Evolutionary conservation across 768 basidiomycete species (phyloP).

Genomic region (Chiua virens): DNA sequence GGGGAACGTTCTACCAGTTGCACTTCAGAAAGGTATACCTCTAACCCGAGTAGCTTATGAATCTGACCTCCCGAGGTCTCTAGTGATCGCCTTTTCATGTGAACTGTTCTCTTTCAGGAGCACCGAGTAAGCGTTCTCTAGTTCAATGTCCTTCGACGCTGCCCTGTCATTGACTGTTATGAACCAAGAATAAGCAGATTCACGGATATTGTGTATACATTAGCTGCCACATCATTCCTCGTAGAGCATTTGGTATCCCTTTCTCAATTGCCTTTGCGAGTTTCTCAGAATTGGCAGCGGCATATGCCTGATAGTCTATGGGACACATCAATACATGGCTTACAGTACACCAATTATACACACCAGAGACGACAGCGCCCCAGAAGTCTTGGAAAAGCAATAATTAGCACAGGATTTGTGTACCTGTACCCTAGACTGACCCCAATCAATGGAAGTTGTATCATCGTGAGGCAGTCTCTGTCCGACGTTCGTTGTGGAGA

Average conservation of each 20-base stretch:
- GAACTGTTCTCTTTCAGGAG: constrained; percentile 80
- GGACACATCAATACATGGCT: constrained; percentile 4
- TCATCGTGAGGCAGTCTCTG: constrained; percentile 36
- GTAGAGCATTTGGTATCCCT: constrained; percentile 84
- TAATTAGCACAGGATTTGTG: constrained; percentile 2
- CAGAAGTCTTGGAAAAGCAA: constrained; percentile 69
- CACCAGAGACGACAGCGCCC: constrained; percentile 90
- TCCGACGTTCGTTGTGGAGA: constrained; percentile 56
- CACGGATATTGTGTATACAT: constrained; percentile 52
- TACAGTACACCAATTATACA: constrained; percentile 10
- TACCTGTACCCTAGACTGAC: constrained; percentile 38
- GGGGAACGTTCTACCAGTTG: constrained; percentile 77
- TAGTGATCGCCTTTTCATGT: constrained; percentile 92
- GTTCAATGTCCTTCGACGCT: constrained; percentile 86
- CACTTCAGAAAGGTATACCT: constrained; percentile 11
- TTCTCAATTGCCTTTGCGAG: constrained; percentile 88
- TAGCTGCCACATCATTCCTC: constrained; percentile 96
- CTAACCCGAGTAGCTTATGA: background rate
- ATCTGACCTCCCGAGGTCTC: constrained; percentile 82
- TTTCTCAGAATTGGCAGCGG: constrained; percentile 71
- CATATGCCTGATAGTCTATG: constrained; percentile 86
- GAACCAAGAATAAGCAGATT: constrained; percentile 7
- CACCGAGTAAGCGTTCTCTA: constrained; percentile 80
- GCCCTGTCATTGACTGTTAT: constrained; percentile 53
- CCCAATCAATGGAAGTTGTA: constrained; percentile 72